Percentiles rank a stretch among this genome's conserved stretches.
phyloP scores from a whole-genome alignment of 495 filamentous ascomycete genomes.

The Lophium mytilinum region DNA sequence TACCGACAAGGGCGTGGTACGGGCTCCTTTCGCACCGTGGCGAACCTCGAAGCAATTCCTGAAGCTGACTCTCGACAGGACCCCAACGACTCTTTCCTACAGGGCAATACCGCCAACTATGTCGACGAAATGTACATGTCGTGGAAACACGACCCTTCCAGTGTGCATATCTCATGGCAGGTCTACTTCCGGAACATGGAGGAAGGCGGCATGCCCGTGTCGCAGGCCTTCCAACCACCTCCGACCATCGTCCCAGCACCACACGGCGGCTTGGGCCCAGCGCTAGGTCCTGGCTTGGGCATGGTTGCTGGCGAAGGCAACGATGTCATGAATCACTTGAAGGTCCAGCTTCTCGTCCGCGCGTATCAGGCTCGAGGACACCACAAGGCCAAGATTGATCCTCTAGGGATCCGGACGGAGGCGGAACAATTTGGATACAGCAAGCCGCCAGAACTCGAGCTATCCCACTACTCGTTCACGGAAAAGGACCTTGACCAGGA shows the following conservation, averaged over 20 bases:
- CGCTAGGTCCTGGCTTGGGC: constrained; percentile 60
- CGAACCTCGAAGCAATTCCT: not conserved
- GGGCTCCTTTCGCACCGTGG: constrained; percentile 9
- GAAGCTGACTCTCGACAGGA: constrained; percentile 43
- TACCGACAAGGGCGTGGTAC: constrained; percentile 45
- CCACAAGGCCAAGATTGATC: constrained; percentile 96
- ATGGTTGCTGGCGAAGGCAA: constrained; percentile 60
- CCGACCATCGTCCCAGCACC: constrained; percentile 79
- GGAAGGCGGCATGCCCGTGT: constrained; percentile 91
- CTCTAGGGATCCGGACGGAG: constrained; percentile 83
- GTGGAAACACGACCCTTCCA: constrained; percentile 89
- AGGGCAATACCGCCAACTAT: constrained; percentile 93
- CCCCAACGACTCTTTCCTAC: constrained; percentile 88
- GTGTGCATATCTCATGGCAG: constrained; percentile 97
- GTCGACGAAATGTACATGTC: constrained; percentile 99
- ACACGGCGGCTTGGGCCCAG: constrained; percentile 63
- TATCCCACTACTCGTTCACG: constrained; percentile 88
- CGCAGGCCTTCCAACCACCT: constrained; percentile 91
- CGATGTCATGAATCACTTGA: constrained; percentile 92
- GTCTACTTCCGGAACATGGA: constrained; percentile 99
- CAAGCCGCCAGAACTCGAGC: constrained; percentile 84
- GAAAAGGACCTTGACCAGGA: constrained; percentile 92
- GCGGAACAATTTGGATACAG: constrained; percentile 78
- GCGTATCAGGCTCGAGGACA: constrained; percentile 97
- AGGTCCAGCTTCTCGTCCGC: constrained; percentile 92